Conservation (phyloP, 805 yeast genomes). For the Myxozyma sirexii region DNA sequence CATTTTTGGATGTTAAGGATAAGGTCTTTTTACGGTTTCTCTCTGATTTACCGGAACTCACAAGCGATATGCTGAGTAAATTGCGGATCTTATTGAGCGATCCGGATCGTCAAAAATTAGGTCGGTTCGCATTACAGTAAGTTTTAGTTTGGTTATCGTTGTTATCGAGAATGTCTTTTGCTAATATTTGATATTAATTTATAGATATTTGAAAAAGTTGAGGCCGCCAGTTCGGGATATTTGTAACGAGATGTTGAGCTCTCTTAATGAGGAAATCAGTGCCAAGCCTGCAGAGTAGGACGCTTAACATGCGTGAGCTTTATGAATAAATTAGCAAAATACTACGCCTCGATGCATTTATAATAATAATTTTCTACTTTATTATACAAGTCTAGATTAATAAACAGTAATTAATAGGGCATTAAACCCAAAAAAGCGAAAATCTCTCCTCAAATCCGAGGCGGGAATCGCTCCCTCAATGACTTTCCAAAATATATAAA, state of each 20-base stretch:
- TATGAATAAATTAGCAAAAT: too few species aligned
- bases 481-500: slow-evolving; percentile 4
- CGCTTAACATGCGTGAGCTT: not conserved
- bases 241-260: slow-evolving; percentile 6
- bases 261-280: not conserved
- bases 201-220: slow-evolving; percentile 21
- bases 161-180: not conserved
- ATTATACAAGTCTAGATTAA: too few species aligned
- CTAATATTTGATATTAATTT: too few species aligned
- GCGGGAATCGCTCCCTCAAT: slow-evolving; percentile 9
- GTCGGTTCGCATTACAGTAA: slow-evolving; percentile 76
- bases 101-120: slow-evolving; percentile 78
- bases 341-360: too few species aligned
- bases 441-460: too few species aligned
- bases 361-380: too few species aligned
- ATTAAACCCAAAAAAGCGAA: too few species aligned
- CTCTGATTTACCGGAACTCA: slow-evolving; percentile 82
- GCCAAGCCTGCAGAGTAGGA: not conserved
- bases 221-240: slow-evolving; percentile 24
- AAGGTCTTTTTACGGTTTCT: slow-evolving; percentile 78
- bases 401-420: too few species aligned
- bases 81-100: slow-evolving; percentile 78
- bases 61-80: slow-evolving; percentile 60
- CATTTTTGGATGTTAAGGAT: slow-evolving; percentile 81
- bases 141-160: not conserved